phyloP scores from a whole-genome alignment of 2,329 filamentous ascomycete species.

The Beauveria sp. region DNA sequence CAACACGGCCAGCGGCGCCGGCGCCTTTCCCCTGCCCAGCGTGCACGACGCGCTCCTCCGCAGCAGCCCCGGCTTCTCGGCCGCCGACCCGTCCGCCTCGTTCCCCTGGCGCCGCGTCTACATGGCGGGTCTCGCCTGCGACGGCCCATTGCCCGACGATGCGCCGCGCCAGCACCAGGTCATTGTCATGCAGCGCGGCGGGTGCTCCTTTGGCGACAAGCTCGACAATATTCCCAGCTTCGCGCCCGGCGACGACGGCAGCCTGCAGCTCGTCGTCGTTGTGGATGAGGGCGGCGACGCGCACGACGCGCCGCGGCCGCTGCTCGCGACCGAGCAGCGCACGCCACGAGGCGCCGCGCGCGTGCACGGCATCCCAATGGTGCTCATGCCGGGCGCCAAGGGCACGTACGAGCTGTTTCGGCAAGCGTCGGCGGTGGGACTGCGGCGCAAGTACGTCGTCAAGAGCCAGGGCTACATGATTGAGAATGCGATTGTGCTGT shows the following conservation, averaged over 20 bases:
- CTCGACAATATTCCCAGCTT: constrained; percentile 77
- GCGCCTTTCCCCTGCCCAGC: constrained; percentile 64
- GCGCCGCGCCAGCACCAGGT: constrained; percentile 58
- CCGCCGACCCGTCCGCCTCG: constrained; percentile 28
- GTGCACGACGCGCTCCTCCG: constrained; percentile 47
- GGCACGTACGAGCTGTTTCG: constrained; percentile 52
- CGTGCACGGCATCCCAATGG: constrained; percentile 68
- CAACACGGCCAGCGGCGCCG: constrained; percentile 44
- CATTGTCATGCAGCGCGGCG: constrained; percentile 73
- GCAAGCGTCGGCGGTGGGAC: constrained; percentile 58
- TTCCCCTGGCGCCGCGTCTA: constrained; percentile 66
- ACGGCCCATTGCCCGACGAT: constrained; percentile 43
- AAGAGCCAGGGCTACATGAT: constrained; percentile 75
- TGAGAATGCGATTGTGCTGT: constrained; percentile 64
- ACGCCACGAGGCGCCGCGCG: constrained; percentile 63
- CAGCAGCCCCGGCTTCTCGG: constrained; percentile 34
- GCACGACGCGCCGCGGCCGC: constrained; percentile 46
- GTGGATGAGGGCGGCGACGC: constrained; percentile 42
- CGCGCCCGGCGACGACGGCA: constrained; percentile 23
- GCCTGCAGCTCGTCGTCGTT: constrained; percentile 73
- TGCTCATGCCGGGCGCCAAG: constrained; percentile 71
- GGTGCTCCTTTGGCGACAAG: constrained; percentile 79
- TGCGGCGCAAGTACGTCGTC: constrained; percentile 72
- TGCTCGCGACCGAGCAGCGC: constrained; percentile 67
- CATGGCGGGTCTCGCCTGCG: constrained; percentile 63